A percentile compares a stretch with the other conserved stretches of the same genome.
phyloP scores from a whole-genome alignment of 495 filamentous ascomycete species.

The Trichoderma reesei region DNA sequence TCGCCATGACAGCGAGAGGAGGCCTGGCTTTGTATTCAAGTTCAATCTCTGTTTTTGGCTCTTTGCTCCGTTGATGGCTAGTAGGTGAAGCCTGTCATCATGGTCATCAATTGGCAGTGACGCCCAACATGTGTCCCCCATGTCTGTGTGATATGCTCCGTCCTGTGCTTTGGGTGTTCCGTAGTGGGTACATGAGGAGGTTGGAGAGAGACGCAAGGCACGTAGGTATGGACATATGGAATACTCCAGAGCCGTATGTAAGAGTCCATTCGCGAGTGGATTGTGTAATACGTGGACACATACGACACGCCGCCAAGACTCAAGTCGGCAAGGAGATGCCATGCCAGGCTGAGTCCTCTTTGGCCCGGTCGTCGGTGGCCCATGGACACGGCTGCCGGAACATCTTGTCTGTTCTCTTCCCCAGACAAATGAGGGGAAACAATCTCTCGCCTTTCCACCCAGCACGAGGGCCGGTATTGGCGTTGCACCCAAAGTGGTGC shows the following conservation, averaged over 20 bases:
- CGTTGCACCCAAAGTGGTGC: slow-evolving; percentile 1
- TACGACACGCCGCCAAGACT: neutral
- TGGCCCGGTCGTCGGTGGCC: neutral
- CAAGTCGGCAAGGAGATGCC: neutral
- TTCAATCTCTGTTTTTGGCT: too few relatives aligned
- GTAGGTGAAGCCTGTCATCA: too few relatives aligned
- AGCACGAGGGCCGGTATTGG: neutral
- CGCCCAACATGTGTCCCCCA: too few relatives aligned
- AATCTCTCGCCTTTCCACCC: neutral
- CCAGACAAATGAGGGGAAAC: neutral
- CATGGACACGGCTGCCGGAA: neutral
- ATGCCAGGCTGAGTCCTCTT: neutral
- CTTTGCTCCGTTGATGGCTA: too few relatives aligned
- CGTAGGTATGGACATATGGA: too few relatives aligned
- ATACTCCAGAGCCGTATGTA: too few relatives aligned
- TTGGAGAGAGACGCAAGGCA: too few relatives aligned
- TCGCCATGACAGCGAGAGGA: neutral
- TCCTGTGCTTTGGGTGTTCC: too few relatives aligned
- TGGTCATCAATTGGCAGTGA: too few relatives aligned
- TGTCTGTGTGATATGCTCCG: too few relatives aligned
- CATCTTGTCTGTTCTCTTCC: neutral
- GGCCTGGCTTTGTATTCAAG: neutral
- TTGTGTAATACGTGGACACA: neutral
- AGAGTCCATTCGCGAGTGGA: neutral
- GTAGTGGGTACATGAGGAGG: too few relatives aligned